phyloP scores from a whole-genome alignment of 164 flowering plant genomes.

The Euptelea pleiosperma region DNA sequence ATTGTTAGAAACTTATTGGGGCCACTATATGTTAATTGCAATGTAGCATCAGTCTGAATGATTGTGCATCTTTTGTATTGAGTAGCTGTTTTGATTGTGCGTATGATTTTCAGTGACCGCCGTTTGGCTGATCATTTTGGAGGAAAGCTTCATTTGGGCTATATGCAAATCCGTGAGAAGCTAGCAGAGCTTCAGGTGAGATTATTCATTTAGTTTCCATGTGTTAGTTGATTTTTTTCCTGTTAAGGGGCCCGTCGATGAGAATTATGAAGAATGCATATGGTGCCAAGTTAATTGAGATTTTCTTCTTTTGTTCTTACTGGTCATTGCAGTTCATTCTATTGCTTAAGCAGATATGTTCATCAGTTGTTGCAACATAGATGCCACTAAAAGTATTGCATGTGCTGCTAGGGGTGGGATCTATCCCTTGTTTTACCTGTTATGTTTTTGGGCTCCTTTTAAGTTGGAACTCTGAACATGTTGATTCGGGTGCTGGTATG shows the following conservation, averaged over 20 bases:
- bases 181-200: conserved; percentile 85
- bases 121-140: conserved; percentile 99
- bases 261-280: neutral
- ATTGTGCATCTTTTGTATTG: neutral
- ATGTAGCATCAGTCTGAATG: neutral
- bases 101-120: conserved; percentile 71
- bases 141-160: conserved; percentile 96
- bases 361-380: neutral
- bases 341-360: no score
- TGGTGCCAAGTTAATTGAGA: neutral
- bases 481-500: conserved; percentile 69
- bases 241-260: no score
- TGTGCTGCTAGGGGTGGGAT: no score
- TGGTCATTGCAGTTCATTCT: neutral
- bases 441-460: conserved; percentile 16
- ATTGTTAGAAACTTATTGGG: conserved; percentile 33
- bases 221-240: neutral
- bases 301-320: neutral
- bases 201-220: neutral
- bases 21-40: neutral
- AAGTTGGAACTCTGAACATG: conserved; percentile 47
- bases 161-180: conserved; percentile 96
- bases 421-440: conserved; percentile 8
- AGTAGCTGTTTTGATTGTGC: conserved; percentile 14
- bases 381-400: neutral